Conservation (phyloP, 2,329 filamentous ascomycete genomes). For the Penicillium concentricum region DNA sequence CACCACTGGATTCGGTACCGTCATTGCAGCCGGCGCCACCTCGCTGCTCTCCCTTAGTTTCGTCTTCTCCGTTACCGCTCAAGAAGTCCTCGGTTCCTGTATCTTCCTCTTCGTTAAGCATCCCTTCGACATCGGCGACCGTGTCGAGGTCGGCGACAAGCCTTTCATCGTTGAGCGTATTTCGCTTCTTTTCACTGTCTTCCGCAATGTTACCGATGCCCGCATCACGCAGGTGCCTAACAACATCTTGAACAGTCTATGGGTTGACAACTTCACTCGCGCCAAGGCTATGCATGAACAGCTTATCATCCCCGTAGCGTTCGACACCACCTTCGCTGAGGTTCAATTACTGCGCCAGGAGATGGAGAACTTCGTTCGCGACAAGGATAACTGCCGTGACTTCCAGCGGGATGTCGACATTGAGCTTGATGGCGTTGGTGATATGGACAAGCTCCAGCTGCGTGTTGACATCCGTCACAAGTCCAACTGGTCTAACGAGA, state of each 20-base stretch:
- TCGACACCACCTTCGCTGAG: conserved; percentile 85
- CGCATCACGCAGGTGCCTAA: conserved; percentile 84
- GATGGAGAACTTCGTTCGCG: conserved; percentile 78
- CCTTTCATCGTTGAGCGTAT: conserved; percentile 87
- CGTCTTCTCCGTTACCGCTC: conserved; percentile 85
- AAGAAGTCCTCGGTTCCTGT: conserved; percentile 96
- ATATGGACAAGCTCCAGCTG: conserved; percentile 84
- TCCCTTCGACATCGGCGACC: conserved; percentile 92
- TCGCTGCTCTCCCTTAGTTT: conserved; percentile 94
- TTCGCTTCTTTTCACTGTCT: conserved; percentile 88
- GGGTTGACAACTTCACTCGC: conserved; percentile 91
- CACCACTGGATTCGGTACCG: conserved; percentile 79
- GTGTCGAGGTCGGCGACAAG: conserved; percentile 72
- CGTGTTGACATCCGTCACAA: conserved; percentile 87
- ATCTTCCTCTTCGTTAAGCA: conserved; percentile 99
- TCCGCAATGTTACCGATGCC: conserved; percentile 77
- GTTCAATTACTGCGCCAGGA: conserved; percentile 80
- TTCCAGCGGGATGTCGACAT: conserved; percentile 83
- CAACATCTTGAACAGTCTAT: conserved; percentile 85
- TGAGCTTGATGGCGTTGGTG: conserved; percentile 73
- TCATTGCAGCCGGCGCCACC: conserved; percentile 85
- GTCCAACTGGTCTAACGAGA: conserved; percentile 86
- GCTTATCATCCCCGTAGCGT: conserved; percentile 76
- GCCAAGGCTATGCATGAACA: conserved; percentile 89
- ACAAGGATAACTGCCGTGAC: conserved; percentile 83